Base-by-base conservation (phyloP, 1,284 basidiomycete genomes). In the Tilletia indica region DNA sequence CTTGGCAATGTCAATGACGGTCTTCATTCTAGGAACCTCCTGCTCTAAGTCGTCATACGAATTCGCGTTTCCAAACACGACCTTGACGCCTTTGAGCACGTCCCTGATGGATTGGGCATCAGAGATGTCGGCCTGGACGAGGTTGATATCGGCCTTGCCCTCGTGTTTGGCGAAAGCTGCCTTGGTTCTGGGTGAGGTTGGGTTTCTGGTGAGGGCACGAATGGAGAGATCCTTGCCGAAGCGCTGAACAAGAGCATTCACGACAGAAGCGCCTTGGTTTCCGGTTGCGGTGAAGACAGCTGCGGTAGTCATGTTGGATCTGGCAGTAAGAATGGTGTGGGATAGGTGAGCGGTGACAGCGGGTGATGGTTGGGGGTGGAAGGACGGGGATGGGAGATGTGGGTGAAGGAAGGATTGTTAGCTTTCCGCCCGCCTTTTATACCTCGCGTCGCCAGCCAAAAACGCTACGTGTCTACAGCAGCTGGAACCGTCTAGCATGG, bases 1-100 rank as follows among this genome's bases (percentile, higher is more conserved):
- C 51, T 54, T 54, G 9, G 51, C 51, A n/a, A 54, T 54, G 25
- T 54, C 51, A n/a, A 54, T 54, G n/a, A 54, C 51, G n/a, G 51
- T 19, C 51, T 54, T 19, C 51, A 54, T 11, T n/a, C 19, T 9
- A 54, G 51, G 51, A n/a, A 54, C 51, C 51, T 54, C 51, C 25
- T 54, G 8, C 51, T 54, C 51, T 8, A 54, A 8, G 19, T 54
- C 51, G n/a, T 54, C 51, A 31, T 54, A 54, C 12, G 12, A 14
- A n/a, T 54, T 54, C 9, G 51, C 8, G n/a, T 54, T 54, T 11
- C 9, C 51, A n/a, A 54, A 54, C 9, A 54, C 51, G 51, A 54
- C 51, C 51, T 54, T 54, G 51, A 54, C 51, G 51, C 51, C 51
- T 4, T 54, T 54, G 9, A 54, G 19, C 6, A n/a, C 51, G 8